These are phyloP conservation scores for Auricularia cornea DNA, from an alignment of 768 basidiomycete genomes.

Conservation along the genomic window DNA sequence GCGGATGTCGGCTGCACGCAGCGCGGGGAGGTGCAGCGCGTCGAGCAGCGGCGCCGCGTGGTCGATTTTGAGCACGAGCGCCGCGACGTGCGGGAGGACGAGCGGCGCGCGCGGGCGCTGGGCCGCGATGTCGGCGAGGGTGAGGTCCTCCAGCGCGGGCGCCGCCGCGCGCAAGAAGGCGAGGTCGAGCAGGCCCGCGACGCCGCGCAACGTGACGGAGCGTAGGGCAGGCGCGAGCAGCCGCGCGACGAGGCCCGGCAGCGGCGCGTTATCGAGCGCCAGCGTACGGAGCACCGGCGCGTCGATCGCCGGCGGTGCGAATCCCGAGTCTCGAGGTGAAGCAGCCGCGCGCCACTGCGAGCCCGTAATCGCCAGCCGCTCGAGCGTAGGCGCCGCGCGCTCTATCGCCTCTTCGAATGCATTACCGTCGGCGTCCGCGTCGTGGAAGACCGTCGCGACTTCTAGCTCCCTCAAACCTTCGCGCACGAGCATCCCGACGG, in stretches of 20 bases:
- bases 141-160: neutral
- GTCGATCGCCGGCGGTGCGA: neutral
- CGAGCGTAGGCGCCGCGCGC: neutral
- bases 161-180: neutral
- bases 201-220: neutral
- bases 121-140: neutral
- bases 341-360: neutral
- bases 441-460: neutral
- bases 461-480: neutral
- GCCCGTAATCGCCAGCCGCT: neutral
- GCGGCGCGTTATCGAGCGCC: neutral
- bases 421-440: neutral
- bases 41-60: neutral
- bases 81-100: neutral
- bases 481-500: neutral
- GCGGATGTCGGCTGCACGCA: neutral
- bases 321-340: neutral
- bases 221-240: neutral
- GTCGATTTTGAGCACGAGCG: neutral
- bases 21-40: neutral
- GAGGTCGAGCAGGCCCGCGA: neutral
- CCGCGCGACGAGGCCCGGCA: neutral
- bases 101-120: neutral
- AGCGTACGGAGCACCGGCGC: neutral
- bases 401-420: neutral